Conservation (phyloP, 2,329 filamentous ascomycete genomes). For the Stagonosporopsis vannaccii region DNA sequence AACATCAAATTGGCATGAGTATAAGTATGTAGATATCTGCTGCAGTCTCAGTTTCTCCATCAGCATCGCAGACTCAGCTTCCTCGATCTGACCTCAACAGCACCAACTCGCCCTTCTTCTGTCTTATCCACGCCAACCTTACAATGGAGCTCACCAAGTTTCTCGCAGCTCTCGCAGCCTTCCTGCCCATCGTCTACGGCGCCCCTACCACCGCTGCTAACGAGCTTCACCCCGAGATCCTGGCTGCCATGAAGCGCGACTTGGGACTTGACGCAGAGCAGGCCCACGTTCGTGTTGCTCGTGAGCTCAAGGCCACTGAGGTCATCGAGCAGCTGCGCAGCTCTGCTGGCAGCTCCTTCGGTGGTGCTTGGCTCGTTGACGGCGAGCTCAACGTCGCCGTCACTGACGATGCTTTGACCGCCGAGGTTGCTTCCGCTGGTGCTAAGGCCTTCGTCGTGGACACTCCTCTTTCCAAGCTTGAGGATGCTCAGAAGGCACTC, state of each 20-base stretch:
- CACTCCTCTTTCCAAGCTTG: constrained; percentile 48
- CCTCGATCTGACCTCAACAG: constrained; percentile 34
- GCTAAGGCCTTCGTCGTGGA: constrained; percentile 45
- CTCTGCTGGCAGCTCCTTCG: constrained; percentile 47
- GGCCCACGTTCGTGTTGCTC: constrained; percentile 50
- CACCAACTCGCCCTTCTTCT: constrained; percentile 29
- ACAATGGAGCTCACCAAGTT: constrained; percentile 52
- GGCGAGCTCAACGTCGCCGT: constrained; percentile 49
- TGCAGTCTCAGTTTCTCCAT: constrained; percentile 12
- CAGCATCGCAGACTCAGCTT: constrained; percentile 25
- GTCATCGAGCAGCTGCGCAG: constrained; percentile 49
- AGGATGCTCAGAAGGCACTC: constrained; percentile 50
- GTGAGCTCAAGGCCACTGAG: constrained; percentile 48
- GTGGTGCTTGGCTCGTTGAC: constrained; percentile 52
- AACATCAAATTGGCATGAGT: constrained; percentile 14
- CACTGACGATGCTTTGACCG: constrained; percentile 48
- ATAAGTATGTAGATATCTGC: constrained; percentile 26
- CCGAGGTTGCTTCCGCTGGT: constrained; percentile 48
- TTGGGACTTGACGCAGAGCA: constrained; percentile 51
- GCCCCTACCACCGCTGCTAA: constrained; percentile 47
- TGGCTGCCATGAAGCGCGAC: constrained; percentile 56
- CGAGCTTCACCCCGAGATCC: constrained; percentile 52
- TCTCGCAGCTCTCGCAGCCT: constrained; percentile 49
- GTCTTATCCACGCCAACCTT: constrained; percentile 33
- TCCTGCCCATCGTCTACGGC: constrained; percentile 53